Conservation (phyloP, 305 asterid genomes). For the Fraxinus floribunda region DNA sequence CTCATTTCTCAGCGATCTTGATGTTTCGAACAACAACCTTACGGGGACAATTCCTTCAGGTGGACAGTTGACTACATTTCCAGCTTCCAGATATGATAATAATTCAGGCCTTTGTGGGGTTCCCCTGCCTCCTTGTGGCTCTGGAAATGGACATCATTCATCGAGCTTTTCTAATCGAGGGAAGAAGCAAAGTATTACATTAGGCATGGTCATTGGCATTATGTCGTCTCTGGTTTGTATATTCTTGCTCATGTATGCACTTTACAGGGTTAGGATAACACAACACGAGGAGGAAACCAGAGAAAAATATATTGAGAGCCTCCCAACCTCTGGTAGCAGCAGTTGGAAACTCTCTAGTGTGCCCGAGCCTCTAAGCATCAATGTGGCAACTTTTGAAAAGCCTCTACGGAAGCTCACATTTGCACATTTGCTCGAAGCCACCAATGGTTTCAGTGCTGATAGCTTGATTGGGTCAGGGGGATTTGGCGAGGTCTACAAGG, state of each 20-base stretch:
- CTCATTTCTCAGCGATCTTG: constrained; percentile 78
- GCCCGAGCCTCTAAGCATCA: constrained; percentile 88
- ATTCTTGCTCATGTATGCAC: constrained; percentile 54
- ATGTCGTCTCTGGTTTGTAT: constrained; percentile 49
- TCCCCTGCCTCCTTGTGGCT: constrained; percentile 62
- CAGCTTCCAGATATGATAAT: constrained; percentile 68
- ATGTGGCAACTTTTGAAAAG: constrained; percentile 86
- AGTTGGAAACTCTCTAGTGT: constrained; percentile 83
- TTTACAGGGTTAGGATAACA: constrained; percentile 43
- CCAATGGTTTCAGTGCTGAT: constrained; percentile 78
- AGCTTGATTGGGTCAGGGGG: constrained; percentile 90
- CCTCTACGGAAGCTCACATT: constrained; percentile 82
- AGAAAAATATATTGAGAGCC: constrained; percentile 83
- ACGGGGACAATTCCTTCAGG: constrained; percentile 69
- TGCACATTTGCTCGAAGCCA: constrained; percentile 80
- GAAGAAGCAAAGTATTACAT: constrained; percentile 49
- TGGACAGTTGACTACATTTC: constrained; percentile 84
- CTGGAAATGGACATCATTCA: constrained; percentile 29
- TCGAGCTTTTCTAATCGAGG: constrained; percentile 25
- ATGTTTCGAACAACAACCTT: constrained; percentile 76
- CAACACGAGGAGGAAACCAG: constrained; percentile 54
- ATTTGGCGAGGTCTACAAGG: constrained; percentile 90
- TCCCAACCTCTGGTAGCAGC: constrained; percentile 83
- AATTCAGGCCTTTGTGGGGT: constrained; percentile 83
- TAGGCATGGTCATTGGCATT: constrained; percentile 71